These are phyloP conservation scores for Exophiala dermatitidis DNA, from an alignment of 2,329 filamentous ascomycete species.

Conservation along the genomic window DNA sequence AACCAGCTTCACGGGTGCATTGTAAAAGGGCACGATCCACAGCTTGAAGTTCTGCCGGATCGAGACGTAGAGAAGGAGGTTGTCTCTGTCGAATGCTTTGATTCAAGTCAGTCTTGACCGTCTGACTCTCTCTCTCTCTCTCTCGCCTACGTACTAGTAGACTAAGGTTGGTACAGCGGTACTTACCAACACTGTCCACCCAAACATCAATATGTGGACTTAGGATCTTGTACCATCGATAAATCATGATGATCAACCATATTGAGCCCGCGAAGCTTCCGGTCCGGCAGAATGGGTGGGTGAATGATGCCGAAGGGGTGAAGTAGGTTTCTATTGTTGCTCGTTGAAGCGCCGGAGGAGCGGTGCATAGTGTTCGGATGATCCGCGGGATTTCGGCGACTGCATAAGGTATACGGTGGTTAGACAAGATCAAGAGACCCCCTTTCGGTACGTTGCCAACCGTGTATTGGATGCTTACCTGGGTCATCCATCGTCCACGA, in stretches of 20 bases:
- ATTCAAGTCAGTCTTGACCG: too few species aligned
- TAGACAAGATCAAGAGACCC: neutral
- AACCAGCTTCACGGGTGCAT: conserved; percentile 59
- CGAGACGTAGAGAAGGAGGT: conserved; percentile 63
- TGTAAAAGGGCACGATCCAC: conserved; percentile 70
- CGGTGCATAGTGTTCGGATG: conserved; percentile 62
- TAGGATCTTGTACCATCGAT: conserved; percentile 77
- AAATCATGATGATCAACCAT: conserved; percentile 61
- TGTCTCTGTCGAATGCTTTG: conserved; percentile 60
- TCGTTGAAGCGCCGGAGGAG: conserved; percentile 58
- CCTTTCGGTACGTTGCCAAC: neutral
- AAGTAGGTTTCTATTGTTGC: conserved; percentile 65
- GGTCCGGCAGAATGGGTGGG: conserved; percentile 71
- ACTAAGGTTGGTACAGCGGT: neutral
- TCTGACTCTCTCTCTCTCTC: too few species aligned
- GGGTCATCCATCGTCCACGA: conserved; percentile 21
- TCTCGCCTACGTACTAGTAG: too few species aligned
- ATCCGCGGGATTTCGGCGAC: conserved; percentile 52
- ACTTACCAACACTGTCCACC: conserved; percentile 54
- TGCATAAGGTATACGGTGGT: neutral
- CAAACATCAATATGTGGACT: conserved; percentile 64
- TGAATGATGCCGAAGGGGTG: conserved; percentile 62
- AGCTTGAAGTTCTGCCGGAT: conserved; percentile 69
- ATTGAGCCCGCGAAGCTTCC: conserved; percentile 54
- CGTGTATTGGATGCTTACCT: conserved; percentile 6